Evolutionary conservation across 1,284 basidiomycete genomes (phyloP).

Genomic region (Paramarasmius palmivorus): DNA sequence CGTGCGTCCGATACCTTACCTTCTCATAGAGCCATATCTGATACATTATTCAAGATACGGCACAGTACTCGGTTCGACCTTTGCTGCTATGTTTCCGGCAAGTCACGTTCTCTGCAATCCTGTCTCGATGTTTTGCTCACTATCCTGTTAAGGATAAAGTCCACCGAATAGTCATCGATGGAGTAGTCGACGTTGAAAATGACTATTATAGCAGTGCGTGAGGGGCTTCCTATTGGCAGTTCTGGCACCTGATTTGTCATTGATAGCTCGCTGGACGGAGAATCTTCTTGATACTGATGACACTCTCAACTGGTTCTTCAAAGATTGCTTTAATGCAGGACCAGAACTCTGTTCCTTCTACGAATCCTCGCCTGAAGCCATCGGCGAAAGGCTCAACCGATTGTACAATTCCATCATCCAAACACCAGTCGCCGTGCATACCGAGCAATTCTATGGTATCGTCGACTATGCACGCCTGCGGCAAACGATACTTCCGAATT

Average conservation of each 20-base stretch:
- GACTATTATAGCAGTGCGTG: constrained; percentile 27
- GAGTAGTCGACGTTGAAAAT: constrained; percentile 29
- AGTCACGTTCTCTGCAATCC: too few relatives aligned
- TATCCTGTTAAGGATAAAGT: too few relatives aligned
- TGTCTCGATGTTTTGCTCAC: too few relatives aligned
- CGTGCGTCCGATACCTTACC: constrained; percentile 30
- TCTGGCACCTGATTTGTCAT: background rate
- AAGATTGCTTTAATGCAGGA: constrained; percentile 23
- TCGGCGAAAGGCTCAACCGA: constrained; percentile 21
- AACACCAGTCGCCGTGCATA: constrained; percentile 18
- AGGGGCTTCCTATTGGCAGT: background rate
- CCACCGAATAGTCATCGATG: constrained; percentile 42
- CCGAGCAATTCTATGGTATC: too few relatives aligned
- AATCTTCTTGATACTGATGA: constrained; percentile 27
- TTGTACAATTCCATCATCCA: constrained; percentile 12
- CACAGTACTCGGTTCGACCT: constrained; percentile 43
- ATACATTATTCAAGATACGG: constrained; percentile 35
- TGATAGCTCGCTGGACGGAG: constrained; percentile 24
- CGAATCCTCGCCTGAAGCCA: constrained; percentile 22
- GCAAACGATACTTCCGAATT: constrained; percentile 8
- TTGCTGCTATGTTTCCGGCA: constrained; percentile 46
- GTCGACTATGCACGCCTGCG: background rate
- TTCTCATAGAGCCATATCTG: background rate
- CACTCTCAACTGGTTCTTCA: constrained; percentile 25
- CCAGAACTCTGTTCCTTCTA: constrained; percentile 27